A percentile compares a stretch with the other conserved stretches of the same genome.
These are phyloP conservation scores for Fusarium burgessii DNA, from an alignment of 2,329 filamentous ascomycete species.

Conservation along the genomic window DNA sequence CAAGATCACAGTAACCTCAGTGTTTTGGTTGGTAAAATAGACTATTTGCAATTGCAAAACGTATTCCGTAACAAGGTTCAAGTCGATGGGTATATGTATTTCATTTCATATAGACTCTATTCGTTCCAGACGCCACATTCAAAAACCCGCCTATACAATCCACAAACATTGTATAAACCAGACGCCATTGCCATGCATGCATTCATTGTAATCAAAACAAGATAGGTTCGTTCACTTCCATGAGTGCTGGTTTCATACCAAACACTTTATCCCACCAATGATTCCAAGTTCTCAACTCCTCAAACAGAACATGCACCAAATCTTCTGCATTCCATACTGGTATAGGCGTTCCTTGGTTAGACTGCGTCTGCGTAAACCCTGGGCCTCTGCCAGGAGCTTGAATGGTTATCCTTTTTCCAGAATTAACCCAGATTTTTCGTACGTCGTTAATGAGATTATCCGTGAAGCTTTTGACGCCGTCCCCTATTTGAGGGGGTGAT, in stretches of 20 bases:
- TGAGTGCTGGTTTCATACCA: slow-evolving; percentile 1
- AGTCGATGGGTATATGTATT: neutral
- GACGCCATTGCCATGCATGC: slow-evolving; percentile 42
- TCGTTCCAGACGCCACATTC: slow-evolving; percentile 17
- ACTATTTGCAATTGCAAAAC: too few species aligned
- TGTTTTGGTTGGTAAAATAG: neutral
- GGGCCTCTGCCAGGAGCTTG: slow-evolving; percentile 53
- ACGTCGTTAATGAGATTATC: slow-evolving; percentile 60
- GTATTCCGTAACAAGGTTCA: neutral
- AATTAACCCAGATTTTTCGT: slow-evolving; percentile 57
- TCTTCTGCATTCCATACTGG: slow-evolving; percentile 49
- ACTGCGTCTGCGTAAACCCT: slow-evolving; percentile 50
- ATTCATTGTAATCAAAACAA: slow-evolving; percentile 41
- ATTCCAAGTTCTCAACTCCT: slow-evolving; percentile 51
- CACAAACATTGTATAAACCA: slow-evolving; percentile 14
- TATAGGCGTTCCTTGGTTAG: slow-evolving; percentile 51
- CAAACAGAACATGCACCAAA: slow-evolving; percentile 50
- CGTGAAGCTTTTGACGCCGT: slow-evolving; percentile 55
- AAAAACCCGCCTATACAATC: slow-evolving; percentile 8
- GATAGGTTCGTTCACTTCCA: slow-evolving; percentile 22
- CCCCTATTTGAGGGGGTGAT: slow-evolving; percentile 22
- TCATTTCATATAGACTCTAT: neutral
- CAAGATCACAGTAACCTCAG: neutral
- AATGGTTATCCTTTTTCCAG: slow-evolving; percentile 52
- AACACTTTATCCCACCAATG: slow-evolving; percentile 49